Evolutionary conservation across 2,329 filamentous ascomycete genomes (phyloP), one percentile per base, ranked within the genome.

Genomic region (Arthrobotrys entomopaga): DNA sequence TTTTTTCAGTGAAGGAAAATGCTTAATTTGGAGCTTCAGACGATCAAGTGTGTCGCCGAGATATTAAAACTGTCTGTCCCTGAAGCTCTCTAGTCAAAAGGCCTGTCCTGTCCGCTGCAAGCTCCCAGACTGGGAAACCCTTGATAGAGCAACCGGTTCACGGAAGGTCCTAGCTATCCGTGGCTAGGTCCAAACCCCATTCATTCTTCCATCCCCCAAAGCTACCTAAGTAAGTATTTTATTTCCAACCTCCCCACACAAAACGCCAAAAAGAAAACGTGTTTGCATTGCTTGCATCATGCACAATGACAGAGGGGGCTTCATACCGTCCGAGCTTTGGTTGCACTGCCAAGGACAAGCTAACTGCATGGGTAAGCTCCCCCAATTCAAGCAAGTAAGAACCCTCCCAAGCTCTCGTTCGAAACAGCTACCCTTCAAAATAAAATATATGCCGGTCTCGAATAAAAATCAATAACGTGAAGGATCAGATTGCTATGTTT

Each of bases 281-380:
- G 69, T 53, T 73, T 59, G 22, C 49, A 73, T 73, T 65, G 60
- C 69, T 60, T 66, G 69, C 69, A 60, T 73, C 29, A 73, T 73
- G 69, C 69, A 73, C 46, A 40, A 73, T 73, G 69, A 73, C 69
- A 54, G 61, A 73, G 65, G 49, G 29, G 60, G 69, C 69, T 73
- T 65, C 54, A 43, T 59, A 59, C 50, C 60, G 43, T 56, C 61
- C 56, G 56, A 61, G 34, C 22, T 69, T 52, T 69, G 13, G 57
- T 59, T 69, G 65, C 56, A 61, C 58, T 56, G 69, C 69, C 69
- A 73, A 73, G 69, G 48, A 42, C 11, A 22, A 58, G 56, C 69
- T 73, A 73, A 49, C 69, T 61, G 49, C 50, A 72, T 58, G 60
- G 67, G 50, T 65, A 29, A 73, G 69, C 52, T 60, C 65, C 56